A percentile compares a stretch with the other conserved stretches of the same genome.
These are phyloP conservation scores for Phytophthora idaei DNA, from an alignment of 352 stramenopile genomes.

Conservation along the genomic window DNA sequence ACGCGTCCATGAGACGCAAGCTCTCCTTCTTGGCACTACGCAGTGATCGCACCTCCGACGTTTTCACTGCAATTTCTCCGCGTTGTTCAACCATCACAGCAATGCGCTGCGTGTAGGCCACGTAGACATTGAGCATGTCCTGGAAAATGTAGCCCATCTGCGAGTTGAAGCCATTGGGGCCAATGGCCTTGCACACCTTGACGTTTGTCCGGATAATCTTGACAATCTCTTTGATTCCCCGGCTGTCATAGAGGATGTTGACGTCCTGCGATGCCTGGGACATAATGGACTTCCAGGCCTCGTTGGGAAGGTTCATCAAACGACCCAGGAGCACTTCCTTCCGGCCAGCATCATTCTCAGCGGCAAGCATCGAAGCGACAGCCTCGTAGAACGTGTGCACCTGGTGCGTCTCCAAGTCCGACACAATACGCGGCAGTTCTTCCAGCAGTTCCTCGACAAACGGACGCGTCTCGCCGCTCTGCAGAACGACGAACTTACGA, in stretches of 20 bases:
- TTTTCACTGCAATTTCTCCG: conserved; percentile 95
- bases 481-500: conserved; percentile 97
- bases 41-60: conserved; percentile 93
- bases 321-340: conserved; percentile 92
- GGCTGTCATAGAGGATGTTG: conserved; percentile 77
- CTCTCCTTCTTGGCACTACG: conserved; percentile 97
- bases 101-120: conserved; percentile 98
- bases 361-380: conserved; percentile 90
- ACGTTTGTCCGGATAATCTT: conserved; percentile 99
- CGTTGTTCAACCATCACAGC: conserved; percentile 88
- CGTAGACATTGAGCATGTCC: conserved; percentile 99
- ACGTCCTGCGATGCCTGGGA: conserved; percentile 74
- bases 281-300: conserved; percentile 90
- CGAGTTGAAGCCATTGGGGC: conserved; percentile 95
- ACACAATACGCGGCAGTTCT: conserved; percentile 95
- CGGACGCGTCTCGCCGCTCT: conserved; percentile 91
- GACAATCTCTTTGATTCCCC: conserved; percentile 92
- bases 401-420: conserved; percentile 98
- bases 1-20: conserved; percentile 95
- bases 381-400: conserved; percentile 99
- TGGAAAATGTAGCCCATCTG: conserved; percentile 98
- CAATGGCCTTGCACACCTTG: conserved; percentile 95
- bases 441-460: conserved; percentile 98
- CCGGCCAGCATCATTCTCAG: conserved; percentile 77
- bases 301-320: conserved; percentile 97